phyloP scores from a whole-genome alignment of 1,284 basidiomycete species.

The Ceratobasidium sp. region DNA sequence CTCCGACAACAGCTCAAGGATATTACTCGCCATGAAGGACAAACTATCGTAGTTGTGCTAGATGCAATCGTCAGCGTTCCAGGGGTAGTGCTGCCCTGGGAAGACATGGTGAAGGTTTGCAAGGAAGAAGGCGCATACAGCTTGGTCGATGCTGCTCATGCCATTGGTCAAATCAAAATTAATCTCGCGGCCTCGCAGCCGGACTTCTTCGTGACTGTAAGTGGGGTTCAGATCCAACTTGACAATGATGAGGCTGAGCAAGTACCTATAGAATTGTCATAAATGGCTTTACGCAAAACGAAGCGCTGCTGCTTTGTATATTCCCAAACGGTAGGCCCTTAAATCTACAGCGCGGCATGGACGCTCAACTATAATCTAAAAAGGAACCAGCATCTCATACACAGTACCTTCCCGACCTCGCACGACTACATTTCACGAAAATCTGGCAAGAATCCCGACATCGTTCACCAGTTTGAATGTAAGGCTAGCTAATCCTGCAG shows the following conservation, averaged over 20 bases:
- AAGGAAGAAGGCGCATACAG: conserved; percentile 75
- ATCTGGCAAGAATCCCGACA: conserved; percentile 57
- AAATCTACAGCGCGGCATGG: not conserved
- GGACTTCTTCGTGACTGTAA: conserved; percentile 85
- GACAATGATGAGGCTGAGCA: not conserved
- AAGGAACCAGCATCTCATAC: conserved; percentile 85
- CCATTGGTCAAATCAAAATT: conserved; percentile 71
- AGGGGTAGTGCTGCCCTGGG: conserved; percentile 83
- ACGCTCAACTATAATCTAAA: conserved; percentile 31
- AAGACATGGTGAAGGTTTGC: conserved; percentile 78
- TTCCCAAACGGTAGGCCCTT: conserved; percentile 72
- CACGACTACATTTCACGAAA: conserved; percentile 65
- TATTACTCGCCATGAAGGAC: conserved; percentile 55
- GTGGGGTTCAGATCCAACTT: conserved; percentile 49
- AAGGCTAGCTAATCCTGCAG: conserved; percentile 49
- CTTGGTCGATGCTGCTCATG: conserved; percentile 87
- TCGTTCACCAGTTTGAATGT: conserved; percentile 74
- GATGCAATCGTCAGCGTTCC: conserved; percentile 81
- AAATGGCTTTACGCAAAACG: conserved; percentile 87
- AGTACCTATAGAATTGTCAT: conserved; percentile 74
- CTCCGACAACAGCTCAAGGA: conserved; percentile 65
- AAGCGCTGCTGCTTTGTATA: conserved; percentile 79
- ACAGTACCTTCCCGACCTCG: conserved; percentile 81
- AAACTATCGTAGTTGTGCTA: conserved; percentile 77
- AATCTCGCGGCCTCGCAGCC: conserved; percentile 71